phyloP scores from a whole-genome alignment of 1,284 basidiomycete genomes.

The Sphaerobolus stellatus region DNA sequence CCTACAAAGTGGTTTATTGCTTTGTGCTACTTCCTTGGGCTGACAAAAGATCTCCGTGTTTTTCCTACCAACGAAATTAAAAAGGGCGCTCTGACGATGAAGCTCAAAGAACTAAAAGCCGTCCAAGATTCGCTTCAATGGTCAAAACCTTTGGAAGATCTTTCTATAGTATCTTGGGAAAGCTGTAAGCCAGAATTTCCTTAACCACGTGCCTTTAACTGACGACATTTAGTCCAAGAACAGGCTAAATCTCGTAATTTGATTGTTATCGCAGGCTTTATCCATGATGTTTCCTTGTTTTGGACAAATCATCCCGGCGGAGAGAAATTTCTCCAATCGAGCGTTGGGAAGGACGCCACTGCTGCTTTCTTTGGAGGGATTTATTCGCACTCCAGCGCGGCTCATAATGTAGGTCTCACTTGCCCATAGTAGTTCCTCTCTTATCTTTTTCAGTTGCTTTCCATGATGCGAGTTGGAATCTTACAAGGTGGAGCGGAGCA shows the following conservation, averaged over 20 bases:
- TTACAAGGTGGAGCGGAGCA: constrained; percentile 72
- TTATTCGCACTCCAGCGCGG: constrained; percentile 83
- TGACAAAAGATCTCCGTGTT: constrained; percentile 47
- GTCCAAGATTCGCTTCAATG: constrained; percentile 41
- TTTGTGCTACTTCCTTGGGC: constrained; percentile 55
- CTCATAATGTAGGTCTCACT: constrained; percentile 62
- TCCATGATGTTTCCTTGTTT: constrained; percentile 82
- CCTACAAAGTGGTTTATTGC: background rate
- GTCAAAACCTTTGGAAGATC: constrained; percentile 46
- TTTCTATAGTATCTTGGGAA: constrained; percentile 53
- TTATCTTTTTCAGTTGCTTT: constrained; percentile 49
- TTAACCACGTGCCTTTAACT: constrained; percentile 2
- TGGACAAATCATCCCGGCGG: constrained; percentile 84
- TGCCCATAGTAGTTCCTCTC: background rate
- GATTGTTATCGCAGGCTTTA: constrained; percentile 81
- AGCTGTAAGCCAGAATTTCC: constrained; percentile 25
- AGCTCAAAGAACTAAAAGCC: constrained; percentile 43
- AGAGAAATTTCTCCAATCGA: constrained; percentile 54
- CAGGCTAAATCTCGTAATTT: constrained; percentile 65
- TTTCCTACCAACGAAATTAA: constrained; percentile 49
- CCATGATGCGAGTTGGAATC: constrained; percentile 89
- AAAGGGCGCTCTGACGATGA: constrained; percentile 54
- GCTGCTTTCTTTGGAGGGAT: constrained; percentile 82
- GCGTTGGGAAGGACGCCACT: constrained; percentile 80
- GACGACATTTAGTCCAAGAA: constrained; percentile 52